Base-by-base conservation (phyloP, 1,284 basidiomycete genomes). In the Hortiboletus rubellus region DNA sequence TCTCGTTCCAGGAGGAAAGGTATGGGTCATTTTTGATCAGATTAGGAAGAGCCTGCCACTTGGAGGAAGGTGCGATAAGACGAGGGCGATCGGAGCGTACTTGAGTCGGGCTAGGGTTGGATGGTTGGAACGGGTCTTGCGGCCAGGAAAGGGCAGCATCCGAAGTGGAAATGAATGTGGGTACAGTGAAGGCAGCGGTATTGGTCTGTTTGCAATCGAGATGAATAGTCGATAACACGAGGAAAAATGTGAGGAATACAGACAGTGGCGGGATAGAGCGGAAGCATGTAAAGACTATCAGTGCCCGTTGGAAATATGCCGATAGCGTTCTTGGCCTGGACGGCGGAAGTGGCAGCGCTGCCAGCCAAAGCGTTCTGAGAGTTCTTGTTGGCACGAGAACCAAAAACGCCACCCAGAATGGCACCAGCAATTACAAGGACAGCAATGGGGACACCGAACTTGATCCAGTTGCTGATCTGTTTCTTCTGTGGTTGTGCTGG, bases 61-160 rank as follows among this genome's bases (percentile, higher is more conserved):
- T 94, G 81, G 94, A 96, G 15, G 82, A 68, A 12, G 96, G 93
- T 17, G 96, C 96, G 63, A 98, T 91, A 60, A 99, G 81, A 60
- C 93, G 90, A 24, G 96, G 96, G 64, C 96, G 92, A 65, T 91
- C 86, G 8, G 86, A 69, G 54, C 94, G 89, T 45, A 90, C 79
- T 52, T 72, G 76, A 36, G 85, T 84, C 15, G 83, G 79, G 48
- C 76, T 73, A 11, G 87, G 84, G 61, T 72, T 84, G 22, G 82
- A 73, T 11, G 91, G 87, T 54, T 85, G 70, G 74, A 87, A 91
- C 24, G 87, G 69, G 68, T 96, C 94, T 55, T 77, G 65, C 5
- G 92, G 92, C 92, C 94, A 96, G 5, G 83, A 72, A 58, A 83
- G 69, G 47, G 76, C 75, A 45, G 76, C 61, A 59, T 81, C 76